These are phyloP conservation scores for Penicillium longicatenatum DNA, from an alignment of 495 filamentous ascomycete species.

Conservation along the genomic window DNA sequence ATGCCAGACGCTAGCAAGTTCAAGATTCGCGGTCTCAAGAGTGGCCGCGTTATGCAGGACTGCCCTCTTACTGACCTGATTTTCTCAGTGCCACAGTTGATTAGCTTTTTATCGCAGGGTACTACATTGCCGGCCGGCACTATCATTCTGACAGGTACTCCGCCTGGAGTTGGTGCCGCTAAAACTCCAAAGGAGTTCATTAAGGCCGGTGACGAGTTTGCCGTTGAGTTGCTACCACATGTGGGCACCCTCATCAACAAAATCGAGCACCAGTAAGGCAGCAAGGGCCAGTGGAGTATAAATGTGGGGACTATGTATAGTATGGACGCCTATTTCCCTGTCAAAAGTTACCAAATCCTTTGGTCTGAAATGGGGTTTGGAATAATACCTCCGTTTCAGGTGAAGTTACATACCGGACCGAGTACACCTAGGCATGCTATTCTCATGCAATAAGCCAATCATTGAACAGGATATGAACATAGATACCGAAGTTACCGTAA, in stretches of 20 bases:
- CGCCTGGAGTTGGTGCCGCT: conserved; percentile 34
- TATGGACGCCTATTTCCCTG: background rate
- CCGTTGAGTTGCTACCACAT: conserved; percentile 53
- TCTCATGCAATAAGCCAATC: no score
- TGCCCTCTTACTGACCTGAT: conserved; percentile 39
- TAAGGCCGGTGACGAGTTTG: conserved; percentile 61
- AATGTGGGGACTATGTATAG: background rate
- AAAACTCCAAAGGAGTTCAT: conserved; percentile 59
- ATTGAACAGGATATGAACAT: no score
- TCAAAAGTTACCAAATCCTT: background rate
- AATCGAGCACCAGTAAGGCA: conserved; percentile 38
- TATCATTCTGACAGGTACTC: background rate
- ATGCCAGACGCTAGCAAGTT: conserved; percentile 65
- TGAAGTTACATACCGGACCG: no score
- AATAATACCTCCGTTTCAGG: no score
- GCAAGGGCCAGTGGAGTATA: background rate
- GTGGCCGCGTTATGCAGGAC: conserved; percentile 71
- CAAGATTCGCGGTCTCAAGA: conserved; percentile 64
- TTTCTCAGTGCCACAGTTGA: background rate
- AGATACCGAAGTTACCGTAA: no score
- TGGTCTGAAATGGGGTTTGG: background rate
- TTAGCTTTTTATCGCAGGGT: background rate
- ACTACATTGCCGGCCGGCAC: background rate
- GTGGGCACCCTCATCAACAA: conserved; percentile 44
- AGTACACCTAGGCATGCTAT: no score